A percentile compares a stretch with the other conserved stretches of the same genome.
Conservation (phyloP, 176 grass and related monocot species). For the Saccharum spontaneum region DNA sequence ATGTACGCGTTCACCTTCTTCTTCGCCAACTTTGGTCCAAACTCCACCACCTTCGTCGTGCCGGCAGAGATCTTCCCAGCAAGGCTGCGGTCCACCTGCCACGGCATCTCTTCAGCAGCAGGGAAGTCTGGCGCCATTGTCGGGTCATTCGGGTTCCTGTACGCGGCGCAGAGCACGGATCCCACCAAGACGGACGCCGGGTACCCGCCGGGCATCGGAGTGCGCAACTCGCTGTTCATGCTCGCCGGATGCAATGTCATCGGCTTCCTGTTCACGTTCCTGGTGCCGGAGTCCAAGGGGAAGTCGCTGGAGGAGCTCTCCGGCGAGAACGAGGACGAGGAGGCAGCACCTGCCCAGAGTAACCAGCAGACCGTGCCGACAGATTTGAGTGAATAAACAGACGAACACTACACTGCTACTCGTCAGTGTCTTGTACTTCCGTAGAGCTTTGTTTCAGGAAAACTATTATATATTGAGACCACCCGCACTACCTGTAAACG, state of each 20-base stretch:
- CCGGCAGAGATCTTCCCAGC: slow-evolving; percentile 52
- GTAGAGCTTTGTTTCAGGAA: background rate
- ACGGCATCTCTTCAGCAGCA: slow-evolving; percentile 56
- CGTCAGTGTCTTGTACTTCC: background rate
- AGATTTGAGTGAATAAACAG: background rate
- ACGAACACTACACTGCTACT: no score
- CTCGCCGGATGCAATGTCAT: slow-evolving; percentile 46
- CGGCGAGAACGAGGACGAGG: slow-evolving; percentile 48
- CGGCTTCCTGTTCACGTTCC: slow-evolving; percentile 52
- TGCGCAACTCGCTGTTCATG: slow-evolving; percentile 53
- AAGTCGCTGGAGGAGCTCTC: slow-evolving; percentile 65
- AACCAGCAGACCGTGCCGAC: slow-evolving; percentile 24
- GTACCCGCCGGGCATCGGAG: slow-evolving; percentile 34
- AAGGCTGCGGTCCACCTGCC: slow-evolving; percentile 67
- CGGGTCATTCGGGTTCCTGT: slow-evolving; percentile 50
- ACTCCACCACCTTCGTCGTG: slow-evolving; percentile 61
- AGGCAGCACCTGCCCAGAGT: background rate
- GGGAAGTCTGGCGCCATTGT: slow-evolving; percentile 50
- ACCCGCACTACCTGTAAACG: no score
- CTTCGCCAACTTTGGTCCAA: slow-evolving; percentile 76
- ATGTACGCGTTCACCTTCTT: slow-evolving; percentile 66
- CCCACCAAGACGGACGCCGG: slow-evolving; percentile 20
- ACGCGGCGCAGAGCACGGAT: slow-evolving; percentile 38
- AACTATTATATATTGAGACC: background rate
- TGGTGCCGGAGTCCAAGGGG: slow-evolving; percentile 56